These are phyloP conservation scores for Pichia phayaonensis DNA, from an alignment of 805 yeast species.

Conservation along the genomic window DNA sequence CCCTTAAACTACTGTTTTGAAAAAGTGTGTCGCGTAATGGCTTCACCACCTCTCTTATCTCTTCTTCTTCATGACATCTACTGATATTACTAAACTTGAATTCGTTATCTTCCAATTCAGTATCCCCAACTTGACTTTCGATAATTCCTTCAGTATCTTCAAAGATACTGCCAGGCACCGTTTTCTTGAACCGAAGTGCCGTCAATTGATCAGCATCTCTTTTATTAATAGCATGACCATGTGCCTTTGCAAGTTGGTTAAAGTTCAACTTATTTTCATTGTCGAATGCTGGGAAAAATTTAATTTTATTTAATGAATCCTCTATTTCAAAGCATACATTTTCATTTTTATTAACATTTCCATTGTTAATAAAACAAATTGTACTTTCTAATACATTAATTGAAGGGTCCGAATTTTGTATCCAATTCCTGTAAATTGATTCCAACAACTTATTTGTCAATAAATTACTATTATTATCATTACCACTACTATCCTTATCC, in stretches of 20 bases:
- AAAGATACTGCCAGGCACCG: background rate
- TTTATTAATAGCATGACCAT: background rate
- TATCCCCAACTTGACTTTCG: slow-evolving; percentile 19
- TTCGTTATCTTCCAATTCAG: slow-evolving; percentile 13
- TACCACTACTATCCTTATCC: background rate
- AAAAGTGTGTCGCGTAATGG: background rate
- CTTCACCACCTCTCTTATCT: background rate
- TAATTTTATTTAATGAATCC: slow-evolving; percentile 25
- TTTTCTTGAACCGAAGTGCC: too few relatives aligned
- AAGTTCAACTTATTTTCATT: slow-evolving; percentile 1
- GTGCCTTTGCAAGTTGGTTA: slow-evolving; percentile 8
- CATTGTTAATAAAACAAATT: slow-evolving; percentile 34
- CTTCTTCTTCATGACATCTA: background rate
- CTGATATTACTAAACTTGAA: slow-evolving; percentile 14
- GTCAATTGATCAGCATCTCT: slow-evolving; percentile 9
- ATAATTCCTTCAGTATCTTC: background rate
- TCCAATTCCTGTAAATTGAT: slow-evolving; percentile 35
- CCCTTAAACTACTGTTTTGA: background rate
- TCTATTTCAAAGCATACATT: slow-evolving; percentile 35
- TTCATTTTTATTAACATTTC: slow-evolving; percentile 10
- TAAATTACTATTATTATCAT: slow-evolving; percentile 10
- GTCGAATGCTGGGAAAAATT: slow-evolving; percentile 23
- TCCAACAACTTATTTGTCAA: slow-evolving; percentile 32
- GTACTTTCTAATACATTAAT: slow-evolving; percentile 32
- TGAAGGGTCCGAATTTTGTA: slow-evolving; percentile 23